Evolutionary conservation across 345 rosid genomes (phyloP), one percentile per base, ranked within the genome.

Genomic region (Anastatica hierochuntica): DNA sequence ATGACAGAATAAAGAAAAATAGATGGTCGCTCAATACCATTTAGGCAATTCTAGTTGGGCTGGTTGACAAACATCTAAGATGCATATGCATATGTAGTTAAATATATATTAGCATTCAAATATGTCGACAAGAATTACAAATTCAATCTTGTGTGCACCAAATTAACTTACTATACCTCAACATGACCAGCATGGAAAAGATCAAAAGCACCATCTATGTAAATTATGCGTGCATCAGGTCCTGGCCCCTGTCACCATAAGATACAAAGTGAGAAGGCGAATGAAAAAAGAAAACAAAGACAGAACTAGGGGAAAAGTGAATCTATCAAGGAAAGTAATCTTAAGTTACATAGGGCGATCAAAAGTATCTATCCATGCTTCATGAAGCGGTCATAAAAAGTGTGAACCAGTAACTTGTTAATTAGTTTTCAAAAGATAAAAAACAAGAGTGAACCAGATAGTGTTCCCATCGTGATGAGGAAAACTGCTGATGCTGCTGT

Each of bases 111-210:
- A 10, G 8, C 30, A 0, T 24, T 20, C 33, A 43, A 7, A 1
- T 41, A 4, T 42, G 14, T 55, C 3, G 29, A 16, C n/a, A 55
- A n/a, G 30, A 42, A 9, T n/a, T 1, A 24, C 34, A 53, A 23
- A 36, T 52, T 21, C 20, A 36, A 36, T 20, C 13, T 43, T 17
- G 63, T 46, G 14, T 63, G 61, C 42, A 48, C 53, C 16, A 31
- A 30, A 11, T 20, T 38, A 39, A 30, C 43, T 21, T 34, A 29
- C 21, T 43, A 46, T 79, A 90, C 97, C 97, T 90, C 95, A 3
- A 86, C 98, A 71, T 90, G 98, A 60, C 98, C 98, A 26, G 98
- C 98, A 72, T 90, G 98, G 59, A 90, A 90, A 62, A 90, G 90
- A 84, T 90, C 98, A 68, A 90, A 90, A 26, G 95, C 96, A 13